Percentiles rank a stretch among this genome's conserved stretches.
These are phyloP conservation scores for Chloranthus sessilifolius DNA, from an alignment of 164 flowering plant genomes.

Conservation along the genomic window DNA sequence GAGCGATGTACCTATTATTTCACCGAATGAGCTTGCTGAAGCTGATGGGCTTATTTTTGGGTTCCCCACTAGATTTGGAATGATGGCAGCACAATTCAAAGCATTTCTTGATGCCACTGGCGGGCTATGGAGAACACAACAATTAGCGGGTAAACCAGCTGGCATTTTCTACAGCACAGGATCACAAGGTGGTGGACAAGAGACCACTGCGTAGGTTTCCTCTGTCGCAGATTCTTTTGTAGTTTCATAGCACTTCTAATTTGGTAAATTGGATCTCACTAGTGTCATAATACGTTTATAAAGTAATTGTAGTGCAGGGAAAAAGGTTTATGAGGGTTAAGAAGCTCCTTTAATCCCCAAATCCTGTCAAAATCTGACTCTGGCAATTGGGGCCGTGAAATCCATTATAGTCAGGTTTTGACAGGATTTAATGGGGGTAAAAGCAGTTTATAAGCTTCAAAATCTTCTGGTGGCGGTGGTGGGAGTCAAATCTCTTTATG, in stretches of 20 bases:
- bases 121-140: slow-evolving; percentile 75
- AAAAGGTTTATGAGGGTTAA: too few species aligned
- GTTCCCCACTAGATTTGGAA: slow-evolving; percentile 89
- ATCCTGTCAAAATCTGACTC: neutral
- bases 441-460: too few species aligned
- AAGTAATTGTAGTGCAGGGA: too few species aligned
- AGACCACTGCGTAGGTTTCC: slow-evolving; percentile 72
- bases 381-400: too few species aligned
- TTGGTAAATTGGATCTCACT: neutral
- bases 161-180: slow-evolving; percentile 86
- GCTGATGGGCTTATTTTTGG: slow-evolving; percentile 89
- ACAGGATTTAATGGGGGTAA: too few species aligned
- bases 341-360: neutral
- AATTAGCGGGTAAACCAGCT: slow-evolving; percentile 89
- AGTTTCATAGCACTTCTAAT: neutral
- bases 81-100: slow-evolving; percentile 95
- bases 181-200: slow-evolving; percentile 93
- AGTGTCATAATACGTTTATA: too few species aligned
- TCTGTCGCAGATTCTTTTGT: neutral
- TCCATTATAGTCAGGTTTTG: too few species aligned
- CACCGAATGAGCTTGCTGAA: slow-evolving; percentile 69
- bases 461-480: too few species aligned
- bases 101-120: slow-evolving; percentile 89
- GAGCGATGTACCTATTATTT: slow-evolving; percentile 60
- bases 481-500: too few species aligned